These are phyloP conservation scores for Ligustrum vulgare DNA, from an alignment of 257 asterid species.

Conservation along the genomic window DNA sequence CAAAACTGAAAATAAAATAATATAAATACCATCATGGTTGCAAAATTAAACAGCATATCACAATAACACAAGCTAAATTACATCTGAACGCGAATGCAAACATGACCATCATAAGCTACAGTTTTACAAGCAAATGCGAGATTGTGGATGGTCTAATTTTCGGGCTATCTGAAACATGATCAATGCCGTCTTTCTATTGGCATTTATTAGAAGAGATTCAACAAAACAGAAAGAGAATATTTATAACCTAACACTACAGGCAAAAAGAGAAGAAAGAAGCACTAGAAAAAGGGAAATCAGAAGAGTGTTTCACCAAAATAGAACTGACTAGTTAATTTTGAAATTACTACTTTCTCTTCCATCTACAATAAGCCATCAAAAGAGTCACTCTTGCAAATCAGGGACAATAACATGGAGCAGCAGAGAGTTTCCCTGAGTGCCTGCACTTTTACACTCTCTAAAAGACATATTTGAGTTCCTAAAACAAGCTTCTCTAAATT, in stretches of 20 bases:
- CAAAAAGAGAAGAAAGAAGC: neutral
- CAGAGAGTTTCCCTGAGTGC: neutral
- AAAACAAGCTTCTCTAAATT: neutral
- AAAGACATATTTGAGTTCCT: neutral
- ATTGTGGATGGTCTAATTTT: neutral
- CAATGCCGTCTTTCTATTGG: neutral
- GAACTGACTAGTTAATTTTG: neutral
- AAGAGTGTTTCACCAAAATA: neutral
- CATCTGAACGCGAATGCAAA: neutral
- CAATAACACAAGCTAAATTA: neutral
- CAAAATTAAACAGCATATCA: constrained; percentile 12
- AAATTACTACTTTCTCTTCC: neutral
- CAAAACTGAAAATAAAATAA: neutral
- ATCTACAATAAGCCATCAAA: neutral
- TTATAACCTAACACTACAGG: neutral
- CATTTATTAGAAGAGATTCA: neutral
- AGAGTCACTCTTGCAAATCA: neutral
- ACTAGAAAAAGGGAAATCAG: neutral
- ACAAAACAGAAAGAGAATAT: neutral
- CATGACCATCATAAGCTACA: neutral
- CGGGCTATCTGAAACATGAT: neutral
- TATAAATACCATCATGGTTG: neutral
- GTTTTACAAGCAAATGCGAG: neutral
- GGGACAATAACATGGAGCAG: neutral
- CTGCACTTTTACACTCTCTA: neutral